Evolutionary conservation across 75 land plant genomes (phyloP).

Genomic region (Picea glauca): DNA sequence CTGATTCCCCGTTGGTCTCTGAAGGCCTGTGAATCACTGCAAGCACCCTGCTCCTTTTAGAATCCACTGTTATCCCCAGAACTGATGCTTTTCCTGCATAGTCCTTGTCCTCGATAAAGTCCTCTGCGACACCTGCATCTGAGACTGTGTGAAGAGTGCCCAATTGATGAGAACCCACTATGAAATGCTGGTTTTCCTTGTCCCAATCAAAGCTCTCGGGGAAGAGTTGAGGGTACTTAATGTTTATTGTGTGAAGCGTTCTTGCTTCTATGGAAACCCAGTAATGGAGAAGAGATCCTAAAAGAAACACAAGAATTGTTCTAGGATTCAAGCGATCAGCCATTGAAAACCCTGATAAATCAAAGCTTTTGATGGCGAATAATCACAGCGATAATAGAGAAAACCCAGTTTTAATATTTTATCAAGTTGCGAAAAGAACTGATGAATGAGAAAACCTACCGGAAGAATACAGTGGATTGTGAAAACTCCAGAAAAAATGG

Average conservation of each 20-base stretch:
- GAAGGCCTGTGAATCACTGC: constrained; percentile 32
- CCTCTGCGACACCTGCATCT: constrained; percentile 47
- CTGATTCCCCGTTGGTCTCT: constrained; percentile 10
- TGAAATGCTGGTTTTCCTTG: constrained; percentile 46
- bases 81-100: constrained; percentile 42
- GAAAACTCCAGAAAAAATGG: too few relatives aligned
- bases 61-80: constrained; percentile 58
- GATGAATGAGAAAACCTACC: too few relatives aligned
- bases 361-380: too few relatives aligned
- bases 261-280: not conserved
- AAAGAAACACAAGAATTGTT: not conserved
- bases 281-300: not conserved
- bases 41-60: constrained; percentile 51
- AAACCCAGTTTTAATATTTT: too few relatives aligned
- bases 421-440: too few relatives aligned
- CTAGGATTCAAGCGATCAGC: not conserved
- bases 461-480: too few relatives aligned
- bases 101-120: constrained; percentile 37
- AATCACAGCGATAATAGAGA: too few relatives aligned
- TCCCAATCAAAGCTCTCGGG: constrained; percentile 75
- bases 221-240: constrained; percentile 26
- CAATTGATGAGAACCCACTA: constrained; percentile 47
- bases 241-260: not conserved
- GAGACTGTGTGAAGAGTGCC: constrained; percentile 44
- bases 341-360: too few relatives aligned